Evolutionary conservation across 1,139 yeast species (phyloP), one percentile per base, ranked within the genome.

Genomic region (Eremothecium coryli): DNA sequence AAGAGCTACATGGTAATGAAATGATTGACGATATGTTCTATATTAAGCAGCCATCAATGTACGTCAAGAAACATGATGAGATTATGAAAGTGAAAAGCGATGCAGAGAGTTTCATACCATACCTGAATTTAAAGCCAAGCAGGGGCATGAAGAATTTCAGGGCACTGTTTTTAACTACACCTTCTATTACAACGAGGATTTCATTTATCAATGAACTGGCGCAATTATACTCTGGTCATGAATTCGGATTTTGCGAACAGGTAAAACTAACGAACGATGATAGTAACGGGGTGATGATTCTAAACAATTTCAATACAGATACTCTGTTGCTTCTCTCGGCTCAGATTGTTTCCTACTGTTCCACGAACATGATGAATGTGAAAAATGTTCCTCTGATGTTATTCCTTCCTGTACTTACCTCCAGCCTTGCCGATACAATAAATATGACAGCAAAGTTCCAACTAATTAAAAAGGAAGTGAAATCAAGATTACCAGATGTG

Each of bases 71-170:
- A 32, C 50, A 50, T 31, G 54, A 50, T 27, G 55, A 51, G 24
- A 33, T 43, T 3, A 48, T 56, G 9, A 54, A 53, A 25, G 42
- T 56, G 12, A 52, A 49, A 25, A 46, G 54, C 3, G 56, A 52
- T 34, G 41, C 54, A 4, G 51, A 50, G 29, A 36, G 34, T 3
- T 56, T 52, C 34, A 39, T 47, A 15, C 48, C 51, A 21, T 52
- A 46, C 29, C 53, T 80, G 43, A 70, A 71, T 39, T 65, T 79
- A 34, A 65, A 68, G 35, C 84, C 88, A 0, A 48, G 69, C 5
- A 54, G 56, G 21, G 67, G 67, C 0, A 56, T 58, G 3, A 77
- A 78, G 42, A 62, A 70, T 42, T 71, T 77, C 40, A 73, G 70
- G 38, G 57, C 75, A 4, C 44, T 79, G n/a, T 48, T 77, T 40